Base-by-base conservation (phyloP, 768 basidiomycete genomes). In the Panellus pusillus region DNA sequence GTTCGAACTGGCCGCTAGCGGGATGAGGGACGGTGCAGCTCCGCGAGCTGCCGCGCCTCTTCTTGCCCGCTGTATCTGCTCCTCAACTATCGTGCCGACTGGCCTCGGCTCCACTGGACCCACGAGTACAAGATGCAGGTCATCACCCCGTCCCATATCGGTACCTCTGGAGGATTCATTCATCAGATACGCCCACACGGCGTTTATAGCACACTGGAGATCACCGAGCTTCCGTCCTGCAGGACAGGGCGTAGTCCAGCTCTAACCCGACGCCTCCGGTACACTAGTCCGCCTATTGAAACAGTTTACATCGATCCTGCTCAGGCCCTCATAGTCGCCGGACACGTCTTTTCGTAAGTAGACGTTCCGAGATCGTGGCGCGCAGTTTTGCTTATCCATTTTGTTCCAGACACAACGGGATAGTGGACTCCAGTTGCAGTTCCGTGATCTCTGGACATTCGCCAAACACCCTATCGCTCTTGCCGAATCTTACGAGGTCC, bases 371-470 rank as follows among this genome's bases (percentile, higher is more conserved):
- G 19, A 13, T 20, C 11, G 9, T 1, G 12, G 50, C 37, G 35
- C 50, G 35, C 29, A 13, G 6, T 13, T 20, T 49, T 45, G 17
- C 37, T 53, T 40, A 41, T 37, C 32, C 0, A 28, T 27, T 20
- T 43, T 39, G n/a, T 31, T 29, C 35, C 20, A 68, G 71, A 37
- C 68, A 74, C 55, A 72, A 70, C 55, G 76, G 76, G 24, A 69
- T 72, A 27, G 66, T 76, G 44, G 69, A 19, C 63, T 81, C 11
- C 73, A 76, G 40, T 63, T 86, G 58, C 80, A 80, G 57, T 73
- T 86, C 52, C 78, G 81, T 54, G 72, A 83, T 63, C 65, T 84
- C 46, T 79, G 77, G 71, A 72, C 71, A n/a, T 81, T 80, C 53
- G 77, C 74, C 50, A 80, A 80, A 61, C 83, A 86, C 61, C 70